These are phyloP conservation scores for Geotrichum restrictum DNA, from an alignment of 1,139 yeast genomes.

Conservation along the genomic window DNA sequence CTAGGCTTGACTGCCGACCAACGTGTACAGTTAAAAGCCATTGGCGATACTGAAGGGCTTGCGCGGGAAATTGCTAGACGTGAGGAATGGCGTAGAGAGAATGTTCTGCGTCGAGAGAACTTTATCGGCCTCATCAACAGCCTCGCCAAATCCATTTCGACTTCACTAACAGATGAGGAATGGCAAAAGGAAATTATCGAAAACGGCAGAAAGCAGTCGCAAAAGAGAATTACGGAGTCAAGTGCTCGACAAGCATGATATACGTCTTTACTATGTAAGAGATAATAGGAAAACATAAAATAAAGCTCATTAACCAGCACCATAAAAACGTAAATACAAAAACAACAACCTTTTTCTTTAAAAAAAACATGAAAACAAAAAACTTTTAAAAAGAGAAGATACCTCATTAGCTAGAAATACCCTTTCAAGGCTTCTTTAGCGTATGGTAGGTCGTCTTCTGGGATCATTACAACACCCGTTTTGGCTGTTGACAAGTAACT, in stretches of 20 bases:
- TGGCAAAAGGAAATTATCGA: slow-evolving; percentile 43
- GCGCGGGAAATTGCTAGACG: slow-evolving; percentile 40
- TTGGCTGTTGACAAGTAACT: slow-evolving; percentile 61
- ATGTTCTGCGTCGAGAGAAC: slow-evolving; percentile 52
- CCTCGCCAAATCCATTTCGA: slow-evolving; percentile 41
- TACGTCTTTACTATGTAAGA: too few species aligned
- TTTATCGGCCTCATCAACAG: slow-evolving; percentile 52
- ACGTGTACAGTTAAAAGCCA: slow-evolving; percentile 40
- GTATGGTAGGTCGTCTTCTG: slow-evolving; percentile 47
- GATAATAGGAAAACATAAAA: not conserved
- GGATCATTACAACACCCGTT: slow-evolving; percentile 58
- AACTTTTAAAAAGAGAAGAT: too few species aligned
- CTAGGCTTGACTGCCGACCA: slow-evolving; percentile 55
- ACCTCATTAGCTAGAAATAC: not conserved
- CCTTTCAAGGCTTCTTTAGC: slow-evolving; percentile 21
- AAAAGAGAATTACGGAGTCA: not conserved
- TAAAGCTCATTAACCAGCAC: not conserved
- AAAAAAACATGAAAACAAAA: too few species aligned
- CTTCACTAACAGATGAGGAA: slow-evolving; percentile 40
- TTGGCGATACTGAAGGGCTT: slow-evolving; percentile 43
- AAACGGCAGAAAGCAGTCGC: slow-evolving; percentile 32
- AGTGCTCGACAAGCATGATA: too few species aligned
- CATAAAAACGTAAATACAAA: not conserved
- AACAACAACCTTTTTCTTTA: not conserved
- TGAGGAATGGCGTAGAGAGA: slow-evolving; percentile 43